Evolutionary conservation across 495 filamentous ascomycete genomes (phyloP).

Genomic region (Aspergillus sparsus): DNA sequence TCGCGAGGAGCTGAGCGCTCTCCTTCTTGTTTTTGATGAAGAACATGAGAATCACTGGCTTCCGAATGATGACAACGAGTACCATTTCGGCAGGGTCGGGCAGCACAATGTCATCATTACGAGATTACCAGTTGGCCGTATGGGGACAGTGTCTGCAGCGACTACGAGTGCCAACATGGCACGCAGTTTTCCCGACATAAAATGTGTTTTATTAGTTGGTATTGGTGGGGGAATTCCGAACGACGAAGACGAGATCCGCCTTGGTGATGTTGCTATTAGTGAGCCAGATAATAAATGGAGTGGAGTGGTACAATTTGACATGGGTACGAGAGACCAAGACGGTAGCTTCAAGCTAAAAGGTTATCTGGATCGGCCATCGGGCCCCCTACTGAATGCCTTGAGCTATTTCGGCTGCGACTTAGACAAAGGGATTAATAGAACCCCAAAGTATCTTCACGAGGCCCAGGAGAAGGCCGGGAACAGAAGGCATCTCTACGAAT

Average conservation of each 20-base stretch:
- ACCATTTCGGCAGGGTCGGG: neutral
- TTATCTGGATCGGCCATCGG: neutral
- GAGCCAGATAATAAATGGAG: constrained; percentile 26
- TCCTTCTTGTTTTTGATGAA: neutral
- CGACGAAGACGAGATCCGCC: constrained; percentile 34
- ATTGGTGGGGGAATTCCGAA: constrained; percentile 45
- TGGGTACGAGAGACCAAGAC: neutral
- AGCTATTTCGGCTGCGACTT: neutral
- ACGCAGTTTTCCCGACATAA: neutral
- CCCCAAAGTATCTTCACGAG: too few species aligned
- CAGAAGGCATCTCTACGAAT: too few species aligned
- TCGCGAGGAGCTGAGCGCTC: neutral
- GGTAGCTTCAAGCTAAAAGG: neutral
- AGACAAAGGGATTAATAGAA: too few species aligned
- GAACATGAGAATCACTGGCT: neutral
- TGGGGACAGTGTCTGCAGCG: neutral
- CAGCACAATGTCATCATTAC: neutral
- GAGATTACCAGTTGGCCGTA: neutral
- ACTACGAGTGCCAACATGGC: neutral
- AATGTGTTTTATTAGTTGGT: constrained; percentile 40
- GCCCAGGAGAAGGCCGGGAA: too few species aligned
- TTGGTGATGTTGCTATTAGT: constrained; percentile 44
- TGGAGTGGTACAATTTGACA: constrained; percentile 25
- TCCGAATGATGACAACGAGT: neutral
- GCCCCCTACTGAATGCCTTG: neutral